These are phyloP conservation scores for Gentiana dahurica DNA, from an alignment of 257 asterid genomes.

Conservation along the genomic window DNA sequence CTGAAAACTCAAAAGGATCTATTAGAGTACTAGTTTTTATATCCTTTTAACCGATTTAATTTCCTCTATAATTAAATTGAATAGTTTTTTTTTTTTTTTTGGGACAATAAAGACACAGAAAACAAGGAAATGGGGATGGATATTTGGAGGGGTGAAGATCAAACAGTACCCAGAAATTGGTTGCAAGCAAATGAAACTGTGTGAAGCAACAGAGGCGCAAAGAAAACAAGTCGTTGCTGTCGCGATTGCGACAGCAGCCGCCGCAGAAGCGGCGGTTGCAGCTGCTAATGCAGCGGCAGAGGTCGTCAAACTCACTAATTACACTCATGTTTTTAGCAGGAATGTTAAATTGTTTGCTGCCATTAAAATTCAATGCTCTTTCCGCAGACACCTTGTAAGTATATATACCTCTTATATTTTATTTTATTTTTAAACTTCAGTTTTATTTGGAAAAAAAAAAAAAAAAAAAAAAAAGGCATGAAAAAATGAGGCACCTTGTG, in stretches of 20 bases:
- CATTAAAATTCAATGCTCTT: slow-evolving; percentile 54
- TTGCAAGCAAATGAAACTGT: slow-evolving; percentile 35
- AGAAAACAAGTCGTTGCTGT: slow-evolving; percentile 60
- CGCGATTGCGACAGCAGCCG: slow-evolving; percentile 77
- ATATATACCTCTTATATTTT: neutral
- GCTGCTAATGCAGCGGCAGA: slow-evolving; percentile 92
- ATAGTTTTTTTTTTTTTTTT: too few species aligned
- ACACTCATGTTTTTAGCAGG: slow-evolving; percentile 21
- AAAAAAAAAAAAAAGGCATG: neutral
- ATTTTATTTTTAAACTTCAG: too few species aligned
- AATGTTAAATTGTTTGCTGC: slow-evolving; percentile 27
- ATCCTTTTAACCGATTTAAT: too few species aligned
- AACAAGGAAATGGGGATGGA: slow-evolving; percentile 51
- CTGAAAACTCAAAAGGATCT: too few species aligned
- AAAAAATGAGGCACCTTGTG: slow-evolving; percentile 3
- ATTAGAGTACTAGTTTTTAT: too few species aligned
- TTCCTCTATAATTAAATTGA: neutral
- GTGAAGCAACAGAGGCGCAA: slow-evolving; percentile 60
- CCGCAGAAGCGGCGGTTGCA: slow-evolving; percentile 86
- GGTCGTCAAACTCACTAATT: slow-evolving; percentile 60
- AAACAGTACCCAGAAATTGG: slow-evolving; percentile 44
- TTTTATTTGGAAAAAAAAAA: too few species aligned
- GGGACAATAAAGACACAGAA: slow-evolving; percentile 21
- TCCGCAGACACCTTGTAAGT: slow-evolving; percentile 71
- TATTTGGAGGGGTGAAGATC: slow-evolving; percentile 35